Evolutionary conservation across 345 rosid species (phyloP).

Genomic region (Erysimum cheiranthoides): DNA sequence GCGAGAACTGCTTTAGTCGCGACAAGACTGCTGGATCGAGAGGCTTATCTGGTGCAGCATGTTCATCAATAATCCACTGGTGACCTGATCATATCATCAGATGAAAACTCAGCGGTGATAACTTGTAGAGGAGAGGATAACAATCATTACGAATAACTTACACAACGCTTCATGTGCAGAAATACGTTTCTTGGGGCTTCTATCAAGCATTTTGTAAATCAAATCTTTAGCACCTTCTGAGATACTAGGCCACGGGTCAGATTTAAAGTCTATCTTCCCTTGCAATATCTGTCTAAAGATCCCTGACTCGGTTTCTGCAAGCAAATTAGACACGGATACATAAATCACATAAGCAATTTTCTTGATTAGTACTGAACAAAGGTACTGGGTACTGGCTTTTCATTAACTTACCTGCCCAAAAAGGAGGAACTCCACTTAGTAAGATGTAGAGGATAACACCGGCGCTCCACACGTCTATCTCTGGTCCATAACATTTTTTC

Average conservation of each 20-base stretch:
- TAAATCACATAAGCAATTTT: slow-evolving; percentile 13
- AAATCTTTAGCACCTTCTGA: slow-evolving; percentile 94
- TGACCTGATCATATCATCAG: slow-evolving; percentile 62
- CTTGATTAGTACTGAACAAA: not conserved
- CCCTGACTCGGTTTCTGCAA: slow-evolving; percentile 92
- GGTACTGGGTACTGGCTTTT: not conserved
- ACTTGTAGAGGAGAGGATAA: not conserved
- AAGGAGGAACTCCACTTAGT: slow-evolving; percentile 94
- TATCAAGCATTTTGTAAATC: slow-evolving; percentile 84
- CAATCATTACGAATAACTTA: slow-evolving; percentile 48
- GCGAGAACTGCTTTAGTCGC: slow-evolving; percentile 91
- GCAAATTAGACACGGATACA: not conserved
- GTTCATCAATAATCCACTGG: slow-evolving; percentile 95
- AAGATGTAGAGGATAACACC: slow-evolving; percentile 96
- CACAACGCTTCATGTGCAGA: slow-evolving; percentile 91
- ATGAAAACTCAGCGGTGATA: slow-evolving; percentile 18
- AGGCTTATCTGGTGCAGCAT: slow-evolving; percentile 88
- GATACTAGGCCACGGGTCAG: slow-evolving; percentile 95
- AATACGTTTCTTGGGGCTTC: slow-evolving; percentile 80
- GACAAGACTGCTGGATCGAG: slow-evolving; percentile 94
- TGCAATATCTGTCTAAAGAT: slow-evolving; percentile 88
- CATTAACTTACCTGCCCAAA: slow-evolving; percentile 78
- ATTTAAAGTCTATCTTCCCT: slow-evolving; percentile 84
- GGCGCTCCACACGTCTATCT: slow-evolving; percentile 95
- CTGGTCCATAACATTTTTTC: slow-evolving; percentile 85